Evolutionary conservation across 768 basidiomycete species (phyloP).

Genomic region (Boletus vinaceobasis): DNA sequence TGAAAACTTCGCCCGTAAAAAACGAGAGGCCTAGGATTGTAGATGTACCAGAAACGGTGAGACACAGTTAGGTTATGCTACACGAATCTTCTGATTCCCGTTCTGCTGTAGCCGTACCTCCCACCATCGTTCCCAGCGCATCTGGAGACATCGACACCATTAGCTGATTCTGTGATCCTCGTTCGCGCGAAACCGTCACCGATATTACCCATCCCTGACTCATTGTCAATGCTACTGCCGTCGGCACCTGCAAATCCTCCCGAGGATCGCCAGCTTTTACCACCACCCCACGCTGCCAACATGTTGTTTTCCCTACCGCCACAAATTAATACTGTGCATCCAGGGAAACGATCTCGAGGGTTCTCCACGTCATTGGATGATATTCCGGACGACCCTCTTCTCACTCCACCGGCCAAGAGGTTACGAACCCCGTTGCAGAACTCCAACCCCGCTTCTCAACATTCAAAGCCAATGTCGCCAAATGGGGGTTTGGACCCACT

Average conservation of each 20-base stretch:
- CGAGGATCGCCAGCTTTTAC: conserved; percentile 10
- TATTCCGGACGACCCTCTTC: conserved; percentile 2
- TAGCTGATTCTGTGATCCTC: conserved; percentile 16
- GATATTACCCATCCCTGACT: conserved; percentile 30
- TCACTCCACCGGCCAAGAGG: conserved; percentile 26
- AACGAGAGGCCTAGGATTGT: conserved; percentile 26
- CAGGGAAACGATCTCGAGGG: conserved; percentile 29
- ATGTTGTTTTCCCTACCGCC: conserved; percentile 14
- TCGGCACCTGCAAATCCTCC: conserved; percentile 21
- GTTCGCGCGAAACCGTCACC: conserved; percentile 43
- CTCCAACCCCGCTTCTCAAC: background rate
- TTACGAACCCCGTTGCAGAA: conserved; percentile 12
- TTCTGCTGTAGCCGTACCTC: conserved; percentile 38
- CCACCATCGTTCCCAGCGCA: conserved; percentile 57
- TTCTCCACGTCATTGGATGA: conserved; percentile 30
- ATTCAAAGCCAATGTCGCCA: conserved; percentile 1
- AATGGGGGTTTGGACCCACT: conserved; percentile 9
- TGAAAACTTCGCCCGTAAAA: conserved; percentile 1
- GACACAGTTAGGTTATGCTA: conserved; percentile 13
- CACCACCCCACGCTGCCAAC: conserved; percentile 6
- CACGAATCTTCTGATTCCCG: conserved; percentile 11
- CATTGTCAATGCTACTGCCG: conserved; percentile 26
- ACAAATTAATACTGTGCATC: conserved; percentile 11
- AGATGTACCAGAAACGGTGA: conserved; percentile 38
- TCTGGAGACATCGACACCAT: conserved; percentile 53